Conservation (phyloP, 2,329 filamentous ascomycete genomes). For the Hymenoscyphus linearis region DNA sequence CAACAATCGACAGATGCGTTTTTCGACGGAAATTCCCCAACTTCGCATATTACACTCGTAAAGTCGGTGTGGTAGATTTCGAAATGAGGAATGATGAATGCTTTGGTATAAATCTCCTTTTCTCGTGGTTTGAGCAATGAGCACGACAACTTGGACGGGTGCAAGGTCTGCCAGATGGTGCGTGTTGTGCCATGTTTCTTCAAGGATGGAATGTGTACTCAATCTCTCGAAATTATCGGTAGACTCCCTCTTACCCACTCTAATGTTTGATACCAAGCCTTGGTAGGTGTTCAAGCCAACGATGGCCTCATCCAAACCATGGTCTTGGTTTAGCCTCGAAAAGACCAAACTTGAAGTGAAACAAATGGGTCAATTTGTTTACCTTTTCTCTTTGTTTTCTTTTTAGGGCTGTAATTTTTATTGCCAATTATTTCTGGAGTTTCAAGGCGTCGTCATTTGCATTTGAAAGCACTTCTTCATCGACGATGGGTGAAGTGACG, state of each 20-base stretch:
- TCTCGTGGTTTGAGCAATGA: too few relatives aligned
- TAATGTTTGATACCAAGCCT: slow-evolving; percentile 1
- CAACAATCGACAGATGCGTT: not conserved
- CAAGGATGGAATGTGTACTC: not conserved
- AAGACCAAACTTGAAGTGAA: slow-evolving; percentile 1
- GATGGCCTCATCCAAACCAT: not conserved
- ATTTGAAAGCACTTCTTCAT: too few relatives aligned
- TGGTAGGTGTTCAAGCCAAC: not conserved
- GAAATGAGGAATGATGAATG: not conserved
- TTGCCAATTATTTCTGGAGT: not conserved
- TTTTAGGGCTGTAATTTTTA: not conserved
- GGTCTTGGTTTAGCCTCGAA: not conserved
- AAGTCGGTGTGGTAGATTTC: not conserved
- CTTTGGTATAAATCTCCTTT: not conserved
- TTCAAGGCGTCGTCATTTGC: not conserved
- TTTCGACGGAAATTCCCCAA: not conserved
- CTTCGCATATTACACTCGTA: not conserved
- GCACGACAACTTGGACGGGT: not conserved
- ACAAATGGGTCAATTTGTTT: not conserved
- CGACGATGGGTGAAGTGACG: not conserved
- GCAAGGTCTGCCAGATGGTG: not conserved
- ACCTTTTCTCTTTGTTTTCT: not conserved
- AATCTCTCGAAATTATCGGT: not conserved
- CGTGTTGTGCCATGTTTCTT: not conserved
- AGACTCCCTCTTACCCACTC: not conserved